These are phyloP conservation scores for Zhuliangozyma parablackwelliae DNA, from an alignment of 1,139 yeast genomes.

Conservation along the genomic window DNA sequence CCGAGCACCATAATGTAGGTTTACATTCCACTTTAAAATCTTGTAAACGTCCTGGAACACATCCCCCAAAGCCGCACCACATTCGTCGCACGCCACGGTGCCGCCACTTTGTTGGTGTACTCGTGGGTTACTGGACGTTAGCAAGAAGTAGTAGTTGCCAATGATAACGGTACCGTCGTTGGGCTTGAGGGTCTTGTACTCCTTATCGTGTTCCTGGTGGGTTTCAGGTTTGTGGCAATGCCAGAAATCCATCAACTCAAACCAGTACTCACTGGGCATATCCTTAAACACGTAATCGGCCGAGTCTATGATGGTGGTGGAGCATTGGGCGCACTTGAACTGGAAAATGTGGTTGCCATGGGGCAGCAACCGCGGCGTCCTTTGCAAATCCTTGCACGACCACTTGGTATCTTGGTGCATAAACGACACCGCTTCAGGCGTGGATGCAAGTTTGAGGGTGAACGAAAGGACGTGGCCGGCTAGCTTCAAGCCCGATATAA, in stretches of 20 bases:
- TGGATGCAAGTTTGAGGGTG: slow-evolving; percentile 5
- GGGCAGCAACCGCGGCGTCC: slow-evolving; percentile 21
- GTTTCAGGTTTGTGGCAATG: slow-evolving; percentile 87
- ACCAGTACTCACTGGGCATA: slow-evolving; percentile 92
- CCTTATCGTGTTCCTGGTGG: slow-evolving; percentile 13
- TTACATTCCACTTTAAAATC: slow-evolving; percentile 60
- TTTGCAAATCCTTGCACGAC: slow-evolving; percentile 38
- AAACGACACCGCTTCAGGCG: slow-evolving; percentile 13
- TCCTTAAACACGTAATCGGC: slow-evolving; percentile 38
- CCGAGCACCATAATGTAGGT: slow-evolving; percentile 17
- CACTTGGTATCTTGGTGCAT: slow-evolving; percentile 23
- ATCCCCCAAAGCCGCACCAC: slow-evolving; percentile 33
- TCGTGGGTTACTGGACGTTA: slow-evolving; percentile 23
- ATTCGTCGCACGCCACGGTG: slow-evolving; percentile 22
- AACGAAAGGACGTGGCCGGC: slow-evolving; percentile 6
- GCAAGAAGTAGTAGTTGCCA: slow-evolving; percentile 52
- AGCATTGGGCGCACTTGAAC: slow-evolving; percentile 35
- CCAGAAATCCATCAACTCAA: slow-evolving; percentile 96
- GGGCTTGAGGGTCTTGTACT: slow-evolving; percentile 44
- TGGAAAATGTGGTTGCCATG: slow-evolving; percentile 17
- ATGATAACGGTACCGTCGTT: slow-evolving; percentile 39
- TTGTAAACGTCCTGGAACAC: slow-evolving; percentile 20
- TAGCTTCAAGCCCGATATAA: slow-evolving; percentile 8
- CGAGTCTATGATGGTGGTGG: slow-evolving; percentile 23
- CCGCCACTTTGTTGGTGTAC: background rate